These are phyloP conservation scores for Vigna unguiculata DNA, from an alignment of 306 rosid species.

Conservation along the genomic window DNA sequence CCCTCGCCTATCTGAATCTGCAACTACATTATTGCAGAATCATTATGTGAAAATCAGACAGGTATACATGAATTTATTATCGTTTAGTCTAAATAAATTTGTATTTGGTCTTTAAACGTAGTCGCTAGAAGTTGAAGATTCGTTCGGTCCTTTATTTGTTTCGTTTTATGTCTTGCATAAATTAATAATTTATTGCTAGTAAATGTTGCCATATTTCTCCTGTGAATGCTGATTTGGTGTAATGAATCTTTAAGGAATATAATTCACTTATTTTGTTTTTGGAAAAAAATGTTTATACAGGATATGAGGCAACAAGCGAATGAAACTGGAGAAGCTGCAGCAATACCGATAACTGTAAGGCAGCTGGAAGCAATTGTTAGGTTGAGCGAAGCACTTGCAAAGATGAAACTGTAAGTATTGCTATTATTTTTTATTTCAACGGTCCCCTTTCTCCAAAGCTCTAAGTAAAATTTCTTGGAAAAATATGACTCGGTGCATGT, in stretches of 20 bases:
- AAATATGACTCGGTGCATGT: conserved; percentile 7
- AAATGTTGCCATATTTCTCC: neutral
- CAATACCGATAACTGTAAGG: conserved; percentile 93
- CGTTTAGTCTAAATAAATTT: conserved; percentile 32
- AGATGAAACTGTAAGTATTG: conserved; percentile 88
- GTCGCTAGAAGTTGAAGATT: conserved; percentile 25
- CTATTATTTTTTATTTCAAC: conserved; percentile 19
- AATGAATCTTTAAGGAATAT: conserved; percentile 11
- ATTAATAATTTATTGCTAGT: conserved; percentile 13
- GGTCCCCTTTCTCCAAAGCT: neutral
- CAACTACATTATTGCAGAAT: conserved; percentile 72
- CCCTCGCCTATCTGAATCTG: conserved; percentile 89
- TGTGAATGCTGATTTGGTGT: conserved; percentile 19
- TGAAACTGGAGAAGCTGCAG: conserved; percentile 92
- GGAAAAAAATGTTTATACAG: conserved; percentile 44
- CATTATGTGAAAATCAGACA: conserved; percentile 95
- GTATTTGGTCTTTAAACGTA: conserved; percentile 8
- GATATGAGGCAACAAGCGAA: conserved; percentile 98
- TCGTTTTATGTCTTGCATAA: neutral
- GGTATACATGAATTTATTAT: conserved; percentile 57
- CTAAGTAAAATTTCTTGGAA: conserved; percentile 21
- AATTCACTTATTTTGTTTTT: neutral
- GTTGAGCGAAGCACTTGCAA: conserved; percentile 96
- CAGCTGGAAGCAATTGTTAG: conserved; percentile 97
- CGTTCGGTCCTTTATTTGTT: neutral